Conservation (phyloP, 2,329 filamentous ascomycete genomes). For the Fusarium tuaranense region DNA sequence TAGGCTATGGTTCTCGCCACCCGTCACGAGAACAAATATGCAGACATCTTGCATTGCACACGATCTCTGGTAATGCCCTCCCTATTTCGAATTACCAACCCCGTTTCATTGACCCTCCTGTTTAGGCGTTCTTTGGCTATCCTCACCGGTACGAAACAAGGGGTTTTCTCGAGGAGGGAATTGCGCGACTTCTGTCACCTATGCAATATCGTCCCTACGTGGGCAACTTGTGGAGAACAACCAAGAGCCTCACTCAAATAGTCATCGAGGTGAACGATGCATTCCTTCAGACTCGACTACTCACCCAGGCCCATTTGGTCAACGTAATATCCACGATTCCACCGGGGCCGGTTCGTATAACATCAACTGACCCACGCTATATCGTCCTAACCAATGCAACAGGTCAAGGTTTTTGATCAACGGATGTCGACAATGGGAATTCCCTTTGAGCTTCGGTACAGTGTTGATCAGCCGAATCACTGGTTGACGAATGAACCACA, state of each 20-base stretch:
- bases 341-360: background rate
- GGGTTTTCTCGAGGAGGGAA: background rate
- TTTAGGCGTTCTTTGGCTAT: background rate
- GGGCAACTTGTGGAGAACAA: background rate
- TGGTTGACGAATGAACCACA: background rate
- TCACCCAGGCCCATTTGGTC: conserved; percentile 13
- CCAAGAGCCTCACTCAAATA: background rate
- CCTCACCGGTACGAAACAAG: background rate
- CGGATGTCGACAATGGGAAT: background rate
- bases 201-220: background rate
- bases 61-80: background rate
- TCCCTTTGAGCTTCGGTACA: background rate
- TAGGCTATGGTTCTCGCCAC: background rate
- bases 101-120: background rate
- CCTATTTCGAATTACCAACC: background rate
- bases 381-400: background rate
- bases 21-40: background rate
- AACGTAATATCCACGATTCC: conserved; percentile 2
- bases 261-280: conserved; percentile 10
- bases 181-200: background rate
- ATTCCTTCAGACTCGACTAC: conserved; percentile 11
- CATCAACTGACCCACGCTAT: background rate
- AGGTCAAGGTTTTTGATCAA: background rate
- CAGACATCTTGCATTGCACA: background rate
- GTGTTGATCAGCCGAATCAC: background rate